Percentiles rank a stretch among this genome's conserved stretches.
These are phyloP conservation scores for Solanum chilense DNA, from an alignment of 257 asterid genomes.

Conservation along the genomic window DNA sequence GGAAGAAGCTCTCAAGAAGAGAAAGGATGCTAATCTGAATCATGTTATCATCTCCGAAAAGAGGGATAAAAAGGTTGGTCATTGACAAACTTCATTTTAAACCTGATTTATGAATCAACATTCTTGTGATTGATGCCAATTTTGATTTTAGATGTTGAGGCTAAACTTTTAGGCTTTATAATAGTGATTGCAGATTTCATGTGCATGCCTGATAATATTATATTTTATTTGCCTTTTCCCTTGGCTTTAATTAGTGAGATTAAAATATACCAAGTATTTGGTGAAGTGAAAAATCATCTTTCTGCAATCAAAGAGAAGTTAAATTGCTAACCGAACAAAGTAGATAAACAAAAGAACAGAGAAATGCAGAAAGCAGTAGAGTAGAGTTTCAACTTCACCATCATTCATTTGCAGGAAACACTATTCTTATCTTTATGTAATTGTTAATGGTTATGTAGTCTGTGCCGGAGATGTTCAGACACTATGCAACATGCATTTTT, in stretches of 20 bases:
- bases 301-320: neutral
- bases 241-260: neutral
- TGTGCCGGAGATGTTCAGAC: neutral
- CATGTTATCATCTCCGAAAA: conserved; percentile 90
- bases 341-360: neutral
- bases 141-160: neutral
- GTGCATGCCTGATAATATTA: neutral
- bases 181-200: neutral
- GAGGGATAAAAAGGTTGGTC: conserved; percentile 70
- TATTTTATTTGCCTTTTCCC: neutral
- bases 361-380: neutral
- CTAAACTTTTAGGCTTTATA: neutral
- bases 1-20: conserved; percentile 67
- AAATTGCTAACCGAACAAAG: neutral
- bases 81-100: neutral
- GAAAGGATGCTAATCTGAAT: conserved; percentile 81
- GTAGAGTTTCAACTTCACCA: neutral
- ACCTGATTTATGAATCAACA: neutral
- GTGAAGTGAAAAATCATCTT: neutral
- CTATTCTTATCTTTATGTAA: neutral
- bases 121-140: neutral
- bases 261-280: neutral
- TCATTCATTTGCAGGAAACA: neutral
- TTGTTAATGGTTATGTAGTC: neutral
- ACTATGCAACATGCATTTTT: neutral